Evolutionary conservation across 2,329 filamentous ascomycete genomes (phyloP).

Genomic region (Paecilomyces sp.): DNA sequence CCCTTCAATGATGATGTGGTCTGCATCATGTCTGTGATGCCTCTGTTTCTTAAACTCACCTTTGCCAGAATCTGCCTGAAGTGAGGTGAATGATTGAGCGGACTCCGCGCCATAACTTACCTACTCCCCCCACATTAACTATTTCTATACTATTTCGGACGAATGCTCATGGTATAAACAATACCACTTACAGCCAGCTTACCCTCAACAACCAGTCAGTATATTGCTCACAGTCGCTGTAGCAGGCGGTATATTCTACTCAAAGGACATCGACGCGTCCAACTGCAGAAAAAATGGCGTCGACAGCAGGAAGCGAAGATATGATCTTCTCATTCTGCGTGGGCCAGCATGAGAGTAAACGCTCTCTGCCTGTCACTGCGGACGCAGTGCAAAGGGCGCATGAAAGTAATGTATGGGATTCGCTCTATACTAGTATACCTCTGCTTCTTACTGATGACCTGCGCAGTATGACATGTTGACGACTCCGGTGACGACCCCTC

Average conservation of each 20-base stretch:
- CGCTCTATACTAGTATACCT: neutral
- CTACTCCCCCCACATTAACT: neutral
- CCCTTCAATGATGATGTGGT: neutral
- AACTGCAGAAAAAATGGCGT: conserved; percentile 21
- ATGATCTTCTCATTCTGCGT: conserved; percentile 48
- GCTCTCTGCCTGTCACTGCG: conserved; percentile 41
- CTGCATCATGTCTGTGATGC: neutral
- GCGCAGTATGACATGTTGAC: conserved; percentile 60
- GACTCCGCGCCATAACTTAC: neutral
- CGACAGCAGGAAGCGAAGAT: conserved; percentile 24
- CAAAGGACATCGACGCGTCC: neutral
- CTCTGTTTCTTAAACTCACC: neutral
- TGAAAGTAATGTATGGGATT: conserved; percentile 44
- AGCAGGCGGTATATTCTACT: neutral
- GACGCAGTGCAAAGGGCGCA: conserved; percentile 49
- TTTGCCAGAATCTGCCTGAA: neutral
- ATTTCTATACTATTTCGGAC: neutral
- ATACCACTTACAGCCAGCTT: neutral
- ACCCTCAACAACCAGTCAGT: neutral
- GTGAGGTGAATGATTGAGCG: neutral
- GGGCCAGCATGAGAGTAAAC: conserved; percentile 55
- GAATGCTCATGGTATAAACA: neutral
- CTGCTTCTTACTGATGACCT: conserved; percentile 6
- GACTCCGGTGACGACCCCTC: conserved; percentile 52
- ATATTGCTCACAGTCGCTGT: neutral